Base-by-base conservation (phyloP, 2,329 filamentous ascomycete genomes). In the Aspergillus tamarii region DNA sequence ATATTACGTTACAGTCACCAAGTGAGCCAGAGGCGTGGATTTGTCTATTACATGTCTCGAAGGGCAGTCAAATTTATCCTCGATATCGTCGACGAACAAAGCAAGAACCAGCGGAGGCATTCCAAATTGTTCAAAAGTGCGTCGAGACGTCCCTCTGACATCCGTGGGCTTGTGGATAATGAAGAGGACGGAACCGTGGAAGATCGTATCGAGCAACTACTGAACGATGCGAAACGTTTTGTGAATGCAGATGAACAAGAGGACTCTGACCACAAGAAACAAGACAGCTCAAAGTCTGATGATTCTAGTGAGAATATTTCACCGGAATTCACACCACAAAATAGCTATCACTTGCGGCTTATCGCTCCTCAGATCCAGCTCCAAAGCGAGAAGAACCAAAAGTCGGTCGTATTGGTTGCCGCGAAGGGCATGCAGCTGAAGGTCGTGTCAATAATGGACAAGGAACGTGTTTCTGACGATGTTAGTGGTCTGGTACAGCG, bases 341-440 rank as follows among this genome's bases (percentile, higher is more conserved):
- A 95, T 76, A 94, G 91, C 70, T 99, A 97, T 77, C 93, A 98
- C 73, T 87, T 99, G 66, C 91, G 94, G 43, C 86, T 99, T 46
- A 97, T 99, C 71, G 95, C 94, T 7, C 95, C 95, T 16, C 95
- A 99, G 76, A 97, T 99, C 64, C 95, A 99, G 76, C 85, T 99
- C 52, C 94, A 99, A 75, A 98, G 95, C 76, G 95, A 99, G 74
- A 98, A 97, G 84, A 98, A 99, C 77, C 91, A 90, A 66, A 97
- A 96, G 77, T 91, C 96, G 63, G 95, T 96, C n/a, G 91, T 97
- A 6, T 84, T 99, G n/a, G 89, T 98, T 54, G 95, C 94, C 3
- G 93, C 94, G 32, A 98, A 98, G 78, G 93, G 94, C 59, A 99
- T 99, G 93, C 94, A 98, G 77, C 87, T 98, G 62, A 98, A 98